phyloP scores from a whole-genome alignment of 176 grass and related monocot species.

The Musa schizocarpa region DNA sequence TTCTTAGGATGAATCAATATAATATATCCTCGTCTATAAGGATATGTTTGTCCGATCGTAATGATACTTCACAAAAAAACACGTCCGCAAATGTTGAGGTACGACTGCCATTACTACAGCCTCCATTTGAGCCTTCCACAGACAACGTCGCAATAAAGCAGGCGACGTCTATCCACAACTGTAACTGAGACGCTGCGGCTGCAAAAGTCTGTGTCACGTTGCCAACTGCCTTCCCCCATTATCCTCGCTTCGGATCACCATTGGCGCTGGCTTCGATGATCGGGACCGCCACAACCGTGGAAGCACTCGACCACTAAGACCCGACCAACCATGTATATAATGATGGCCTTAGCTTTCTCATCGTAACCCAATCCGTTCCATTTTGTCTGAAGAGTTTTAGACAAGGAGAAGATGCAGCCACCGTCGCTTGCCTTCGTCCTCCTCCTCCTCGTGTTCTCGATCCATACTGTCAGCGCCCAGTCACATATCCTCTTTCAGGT shows the following conservation, averaged over 20 bases:
- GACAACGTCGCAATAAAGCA: too few relatives aligned
- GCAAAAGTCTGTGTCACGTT: background rate
- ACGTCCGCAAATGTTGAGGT: too few relatives aligned
- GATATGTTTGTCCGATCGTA: too few relatives aligned
- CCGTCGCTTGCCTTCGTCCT: background rate
- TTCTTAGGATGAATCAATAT: too few relatives aligned
- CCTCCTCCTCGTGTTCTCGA: background rate
- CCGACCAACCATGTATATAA: background rate
- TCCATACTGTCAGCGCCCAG: background rate
- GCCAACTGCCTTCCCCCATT: background rate
- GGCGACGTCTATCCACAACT: too few relatives aligned
- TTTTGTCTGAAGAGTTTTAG: too few relatives aligned
- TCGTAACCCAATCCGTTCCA: background rate
- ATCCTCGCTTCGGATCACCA: constrained; percentile 2
- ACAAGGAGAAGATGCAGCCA: background rate
- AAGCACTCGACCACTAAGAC: background rate
- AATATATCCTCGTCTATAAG: too few relatives aligned
- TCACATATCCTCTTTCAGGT: constrained; percentile 10
- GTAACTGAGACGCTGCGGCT: too few relatives aligned
- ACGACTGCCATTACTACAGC: too few relatives aligned
- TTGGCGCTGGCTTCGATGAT: background rate
- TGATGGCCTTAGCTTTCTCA: background rate
- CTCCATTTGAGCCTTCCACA: too few relatives aligned
- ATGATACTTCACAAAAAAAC: too few relatives aligned
- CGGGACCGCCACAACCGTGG: background rate